Base-by-base conservation (phyloP, 2,329 filamentous ascomycete species). In the Teratosphaeria zuluensis region DNA sequence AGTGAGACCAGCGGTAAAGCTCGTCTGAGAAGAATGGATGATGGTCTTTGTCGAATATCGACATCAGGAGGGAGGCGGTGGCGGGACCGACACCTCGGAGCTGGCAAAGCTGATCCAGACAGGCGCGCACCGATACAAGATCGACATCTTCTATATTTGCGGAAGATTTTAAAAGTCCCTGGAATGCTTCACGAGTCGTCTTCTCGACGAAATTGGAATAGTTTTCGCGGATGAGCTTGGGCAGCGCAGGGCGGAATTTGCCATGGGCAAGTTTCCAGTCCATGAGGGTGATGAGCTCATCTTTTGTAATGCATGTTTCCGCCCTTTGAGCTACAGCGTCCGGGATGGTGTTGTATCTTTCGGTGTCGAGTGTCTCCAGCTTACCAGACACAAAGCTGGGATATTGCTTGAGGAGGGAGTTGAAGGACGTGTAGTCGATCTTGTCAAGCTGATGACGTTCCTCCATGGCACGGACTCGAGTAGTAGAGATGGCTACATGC, bases 1-100 rank as follows among this genome's bases (percentile, higher is more conserved):
- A 82, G 66, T 82, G 82, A 5, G 87, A 73, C 88, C 88, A 92
- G 63, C 85, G 81, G 68, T 85, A 92, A 3, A 86, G 79, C 72
- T 94, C 89, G 68, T 95, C 90, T 2, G 85, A 88, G 73, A 92
- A 92, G 77, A 92, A 92, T 1, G 88, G 80, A 54, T 85, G 78
- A 12, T 74, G 73, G 0, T 76, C 71, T 0, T 85, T 80, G 60
- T 84, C 80, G 63, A 84, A 81, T 4, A 87, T 82, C 4, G 85
- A 81, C 2, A 94, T 78, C 1, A 92, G 74, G 33, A 94, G 80
- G 1, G 87, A 89, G 0, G 88, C 89, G 0, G 89, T 92, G 7
- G 89, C 89, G 1, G 89, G 88, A 0, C 89, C 89, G 61, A 95
- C 83, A 35, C 89, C 89, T 62, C 79, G 85, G n/a, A 94, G 76